phyloP scores from a whole-genome alignment of 2,329 filamentous ascomycete species.

The Paraphaeosphaeria minitans region DNA sequence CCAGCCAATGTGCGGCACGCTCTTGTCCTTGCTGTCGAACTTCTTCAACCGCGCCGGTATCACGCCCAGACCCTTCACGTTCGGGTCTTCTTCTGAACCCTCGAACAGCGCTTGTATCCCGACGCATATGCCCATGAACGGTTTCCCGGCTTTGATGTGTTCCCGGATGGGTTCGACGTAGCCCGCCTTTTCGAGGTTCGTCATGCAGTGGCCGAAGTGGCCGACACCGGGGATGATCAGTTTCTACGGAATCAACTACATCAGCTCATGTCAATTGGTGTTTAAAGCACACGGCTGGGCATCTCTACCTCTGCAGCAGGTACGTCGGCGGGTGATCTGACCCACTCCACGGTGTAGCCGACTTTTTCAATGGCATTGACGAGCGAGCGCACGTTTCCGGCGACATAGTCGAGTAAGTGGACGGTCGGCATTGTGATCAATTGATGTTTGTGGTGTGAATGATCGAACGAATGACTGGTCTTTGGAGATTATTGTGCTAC shows the following conservation, averaged over 20 bases:
- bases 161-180: constrained; percentile 81
- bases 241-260: constrained; percentile 62
- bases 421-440: constrained; percentile 69
- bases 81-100: constrained; percentile 78
- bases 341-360: constrained; percentile 92
- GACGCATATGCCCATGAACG: constrained; percentile 97
- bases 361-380: constrained; percentile 97
- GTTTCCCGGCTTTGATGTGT: constrained; percentile 89
- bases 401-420: constrained; percentile 86
- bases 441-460: not conserved
- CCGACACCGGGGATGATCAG: constrained; percentile 95
- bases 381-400: constrained; percentile 92
- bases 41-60: constrained; percentile 73
- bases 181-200: constrained; percentile 78
- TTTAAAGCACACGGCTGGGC: constrained; percentile 7
- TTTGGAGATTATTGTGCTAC: constrained; percentile 8
- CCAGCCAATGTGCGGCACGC: constrained; percentile 99
- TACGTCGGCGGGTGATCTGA: constrained; percentile 83
- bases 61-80: constrained; percentile 74
- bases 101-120: constrained; percentile 89
- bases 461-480: not conserved
- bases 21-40: constrained; percentile 79
- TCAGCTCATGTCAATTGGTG: constrained; percentile 44
- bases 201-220: constrained; percentile 95
- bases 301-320: constrained; percentile 74